Evolutionary conservation across 176 grass and related monocot species (phyloP).

Genomic region (Pontederia paniculata): DNA sequence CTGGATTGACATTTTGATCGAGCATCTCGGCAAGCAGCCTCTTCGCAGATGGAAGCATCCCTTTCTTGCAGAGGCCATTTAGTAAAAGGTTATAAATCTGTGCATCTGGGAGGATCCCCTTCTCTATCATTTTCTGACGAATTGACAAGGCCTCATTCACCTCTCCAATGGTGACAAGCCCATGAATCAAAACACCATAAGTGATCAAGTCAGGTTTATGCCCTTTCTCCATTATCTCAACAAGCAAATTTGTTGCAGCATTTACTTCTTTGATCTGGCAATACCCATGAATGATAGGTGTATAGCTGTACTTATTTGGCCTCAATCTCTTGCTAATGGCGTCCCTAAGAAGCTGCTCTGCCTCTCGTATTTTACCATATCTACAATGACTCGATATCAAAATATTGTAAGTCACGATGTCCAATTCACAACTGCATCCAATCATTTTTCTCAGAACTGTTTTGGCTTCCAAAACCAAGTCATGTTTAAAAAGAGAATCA

Average conservation of each 20-base stretch:
- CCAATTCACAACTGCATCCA: conserved; percentile 22
- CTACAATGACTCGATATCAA: conserved; percentile 47
- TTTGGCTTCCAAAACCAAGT: conserved; percentile 36
- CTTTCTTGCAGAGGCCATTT: conserved; percentile 67
- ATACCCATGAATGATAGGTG: conserved; percentile 53
- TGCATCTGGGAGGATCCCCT: conserved; percentile 42
- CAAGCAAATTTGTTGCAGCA: conserved; percentile 43
- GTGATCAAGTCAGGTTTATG: conserved; percentile 54
- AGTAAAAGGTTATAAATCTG: conserved; percentile 78
- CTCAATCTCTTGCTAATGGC: conserved; percentile 42
- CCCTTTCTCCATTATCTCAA: conserved; percentile 55
- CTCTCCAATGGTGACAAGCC: conserved; percentile 45
- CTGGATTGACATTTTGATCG: conserved; percentile 48
- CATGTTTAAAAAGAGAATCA: conserved; percentile 33
- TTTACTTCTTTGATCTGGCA: conserved; percentile 30
- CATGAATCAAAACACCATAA: conserved; percentile 55
- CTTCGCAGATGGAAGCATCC: conserved; percentile 66
- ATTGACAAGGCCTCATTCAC: conserved; percentile 46
- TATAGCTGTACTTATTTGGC: conserved; percentile 53
- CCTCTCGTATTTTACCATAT: conserved; percentile 28
- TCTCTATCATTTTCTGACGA: conserved; percentile 56
- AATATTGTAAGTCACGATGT: conserved; percentile 59
- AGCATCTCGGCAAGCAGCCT: conserved; percentile 72
- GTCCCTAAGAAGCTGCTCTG: conserved; percentile 41
- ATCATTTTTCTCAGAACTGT: conserved; percentile 60